Conservation (phyloP, 1,284 basidiomycete genomes). For the Inonotus hispidus region DNA sequence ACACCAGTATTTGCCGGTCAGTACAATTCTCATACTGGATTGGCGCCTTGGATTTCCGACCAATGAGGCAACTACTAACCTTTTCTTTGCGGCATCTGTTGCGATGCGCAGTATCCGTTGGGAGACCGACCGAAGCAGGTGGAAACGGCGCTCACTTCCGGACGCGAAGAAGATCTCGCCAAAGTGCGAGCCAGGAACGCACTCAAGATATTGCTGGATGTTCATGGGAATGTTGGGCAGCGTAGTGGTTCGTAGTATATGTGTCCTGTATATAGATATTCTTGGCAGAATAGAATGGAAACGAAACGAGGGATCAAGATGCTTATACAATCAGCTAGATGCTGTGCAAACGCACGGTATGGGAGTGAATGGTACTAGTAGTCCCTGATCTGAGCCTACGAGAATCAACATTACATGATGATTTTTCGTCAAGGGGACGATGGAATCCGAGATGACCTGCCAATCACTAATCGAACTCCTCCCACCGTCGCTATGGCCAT, state of each 20-base stretch:
- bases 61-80: constrained; percentile 13
- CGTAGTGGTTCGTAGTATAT: constrained; percentile 34
- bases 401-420: background rate
- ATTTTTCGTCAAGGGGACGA: constrained; percentile 29
- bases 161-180: constrained; percentile 80
- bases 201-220: constrained; percentile 82
- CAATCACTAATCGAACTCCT: constrained; percentile 32
- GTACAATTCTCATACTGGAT: constrained; percentile 30
- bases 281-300: constrained; percentile 5
- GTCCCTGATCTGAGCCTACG: background rate
- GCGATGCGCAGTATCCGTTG: constrained; percentile 64
- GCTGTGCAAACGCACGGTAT: background rate
- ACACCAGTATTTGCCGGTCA: constrained; percentile 61
- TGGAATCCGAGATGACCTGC: constrained; percentile 36
- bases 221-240: constrained; percentile 77
- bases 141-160: constrained; percentile 65
- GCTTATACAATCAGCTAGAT: background rate
- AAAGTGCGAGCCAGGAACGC: constrained; percentile 89
- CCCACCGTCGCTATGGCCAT: constrained; percentile 22
- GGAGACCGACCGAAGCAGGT: constrained; percentile 56
- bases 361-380: background rate
- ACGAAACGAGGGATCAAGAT: background rate
- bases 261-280: constrained; percentile 32
- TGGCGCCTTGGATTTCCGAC: constrained; percentile 20
- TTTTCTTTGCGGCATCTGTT: constrained; percentile 24